Evolutionary conservation across 768 basidiomycete genomes (phyloP).

Genomic region (Naganishia vishniacii): DNA sequence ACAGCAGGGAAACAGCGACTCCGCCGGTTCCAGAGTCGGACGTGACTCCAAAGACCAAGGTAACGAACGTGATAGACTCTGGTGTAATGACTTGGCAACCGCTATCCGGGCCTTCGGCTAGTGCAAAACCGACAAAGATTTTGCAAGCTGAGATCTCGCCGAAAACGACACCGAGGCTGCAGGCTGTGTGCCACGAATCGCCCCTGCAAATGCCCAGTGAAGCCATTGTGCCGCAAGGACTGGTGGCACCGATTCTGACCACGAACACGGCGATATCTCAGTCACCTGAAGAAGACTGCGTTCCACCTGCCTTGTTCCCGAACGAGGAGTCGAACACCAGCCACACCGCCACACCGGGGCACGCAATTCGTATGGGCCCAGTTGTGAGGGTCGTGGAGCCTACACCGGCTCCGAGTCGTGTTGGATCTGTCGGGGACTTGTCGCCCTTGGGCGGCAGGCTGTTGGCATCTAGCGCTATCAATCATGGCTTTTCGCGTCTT

Average conservation of each 20-base stretch:
- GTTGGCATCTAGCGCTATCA: constrained; percentile 35
- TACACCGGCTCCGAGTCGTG: constrained; percentile 45
- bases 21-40: background rate
- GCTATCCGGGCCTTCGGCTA: background rate
- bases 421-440: constrained; percentile 31
- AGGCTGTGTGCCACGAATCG: background rate
- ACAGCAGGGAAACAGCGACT: background rate
- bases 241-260: background rate
- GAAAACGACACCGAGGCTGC: constrained; percentile 2
- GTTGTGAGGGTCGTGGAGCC: constrained; percentile 38
- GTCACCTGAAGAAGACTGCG: background rate
- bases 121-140: background rate
- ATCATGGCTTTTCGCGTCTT: background rate
- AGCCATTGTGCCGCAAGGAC: background rate
- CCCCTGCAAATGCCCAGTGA: background rate
- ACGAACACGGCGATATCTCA: background rate
- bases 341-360: background rate
- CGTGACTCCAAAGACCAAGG: background rate
- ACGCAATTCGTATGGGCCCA: constrained; percentile 8
- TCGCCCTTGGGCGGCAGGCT: constrained; percentile 24
- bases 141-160: constrained; percentile 8
- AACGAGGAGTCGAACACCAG: background rate
- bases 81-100: background rate
- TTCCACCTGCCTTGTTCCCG: background rate
- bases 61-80: background rate